phyloP scores from a whole-genome alignment of 495 filamentous ascomycete species.

The Collariella sp. region DNA sequence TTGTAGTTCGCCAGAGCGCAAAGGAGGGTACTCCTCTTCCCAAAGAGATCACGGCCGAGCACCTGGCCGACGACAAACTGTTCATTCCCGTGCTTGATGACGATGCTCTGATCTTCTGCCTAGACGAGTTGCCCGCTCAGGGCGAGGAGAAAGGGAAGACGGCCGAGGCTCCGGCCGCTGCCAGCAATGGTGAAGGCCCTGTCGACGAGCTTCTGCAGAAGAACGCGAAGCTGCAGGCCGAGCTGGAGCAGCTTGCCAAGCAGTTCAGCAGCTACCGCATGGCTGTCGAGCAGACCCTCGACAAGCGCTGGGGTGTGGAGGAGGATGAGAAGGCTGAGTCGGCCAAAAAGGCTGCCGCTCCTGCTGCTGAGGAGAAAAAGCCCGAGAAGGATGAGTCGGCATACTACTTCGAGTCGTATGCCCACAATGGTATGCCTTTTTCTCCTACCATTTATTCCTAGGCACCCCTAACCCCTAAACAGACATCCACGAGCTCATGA shows the following conservation, averaged over 20 bases:
- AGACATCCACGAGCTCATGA: conserved; percentile 90
- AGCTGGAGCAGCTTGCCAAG: conserved; percentile 52
- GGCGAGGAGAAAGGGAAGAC: neutral
- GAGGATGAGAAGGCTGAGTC: conserved; percentile 16
- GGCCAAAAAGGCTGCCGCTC: conserved; percentile 5
- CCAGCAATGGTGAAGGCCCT: conserved; percentile 15
- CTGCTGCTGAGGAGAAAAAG: conserved; percentile 9
- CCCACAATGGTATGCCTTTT: conserved; percentile 55
- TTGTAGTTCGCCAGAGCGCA: conserved; percentile 33
- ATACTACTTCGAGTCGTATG: conserved; percentile 78
- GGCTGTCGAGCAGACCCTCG: conserved; percentile 61
- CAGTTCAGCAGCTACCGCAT: conserved; percentile 66
- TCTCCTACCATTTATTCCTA: neutral
- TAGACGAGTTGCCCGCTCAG: conserved; percentile 60
- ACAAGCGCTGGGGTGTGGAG: conserved; percentile 54
- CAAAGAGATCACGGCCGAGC: conserved; percentile 45
- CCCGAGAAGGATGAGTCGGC: conserved; percentile 45
- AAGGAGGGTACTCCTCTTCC: conserved; percentile 42
- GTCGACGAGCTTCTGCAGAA: conserved; percentile 41
- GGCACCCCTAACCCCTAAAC: neutral
- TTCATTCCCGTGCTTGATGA: conserved; percentile 82
- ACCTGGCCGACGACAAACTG: conserved; percentile 66
- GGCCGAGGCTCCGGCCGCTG: neutral
- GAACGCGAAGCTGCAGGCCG: conserved; percentile 59
- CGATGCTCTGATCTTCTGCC: conserved; percentile 72